These are phyloP conservation scores for Tilletiopsis washingtonensis DNA, from an alignment of 1,284 basidiomycete genomes.

Conservation along the genomic window DNA sequence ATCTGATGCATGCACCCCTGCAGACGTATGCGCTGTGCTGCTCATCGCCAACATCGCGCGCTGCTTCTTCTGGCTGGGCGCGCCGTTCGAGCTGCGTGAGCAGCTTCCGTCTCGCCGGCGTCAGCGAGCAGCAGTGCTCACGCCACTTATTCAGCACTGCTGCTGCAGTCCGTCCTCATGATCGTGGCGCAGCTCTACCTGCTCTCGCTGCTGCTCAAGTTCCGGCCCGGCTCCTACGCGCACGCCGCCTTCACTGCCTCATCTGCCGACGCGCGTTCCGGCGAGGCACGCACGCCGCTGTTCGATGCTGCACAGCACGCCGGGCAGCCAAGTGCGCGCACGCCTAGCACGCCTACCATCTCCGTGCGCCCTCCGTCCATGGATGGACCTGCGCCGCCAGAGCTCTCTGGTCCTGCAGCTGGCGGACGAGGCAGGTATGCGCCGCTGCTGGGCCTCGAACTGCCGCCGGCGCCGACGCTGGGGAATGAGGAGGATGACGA, in stretches of 20 bases:
- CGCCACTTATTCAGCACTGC: slow-evolving; percentile 53
- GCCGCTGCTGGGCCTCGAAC: slow-evolving; percentile 6
- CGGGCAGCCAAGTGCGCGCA: no score
- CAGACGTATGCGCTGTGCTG: slow-evolving; percentile 32
- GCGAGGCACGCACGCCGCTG: background rate
- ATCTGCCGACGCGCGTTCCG: slow-evolving; percentile 3
- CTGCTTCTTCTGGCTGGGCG: slow-evolving; percentile 65
- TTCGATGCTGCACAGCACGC: slow-evolving; percentile 7
- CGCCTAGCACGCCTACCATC: background rate
- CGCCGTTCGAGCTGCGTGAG: slow-evolving; percentile 61
- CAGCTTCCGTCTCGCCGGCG: no score
- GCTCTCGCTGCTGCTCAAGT: slow-evolving; percentile 52
- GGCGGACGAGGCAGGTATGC: slow-evolving; percentile 5
- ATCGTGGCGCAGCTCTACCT: slow-evolving; percentile 52
- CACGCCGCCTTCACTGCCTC: slow-evolving; percentile 10
- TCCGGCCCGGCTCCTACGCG: slow-evolving; percentile 34
- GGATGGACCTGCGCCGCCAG: no score
- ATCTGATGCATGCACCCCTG: no score
- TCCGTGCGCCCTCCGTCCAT: background rate
- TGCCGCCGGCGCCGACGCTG: slow-evolving; percentile 9
- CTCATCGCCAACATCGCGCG: slow-evolving; percentile 36
- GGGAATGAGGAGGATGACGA: slow-evolving; percentile 7
- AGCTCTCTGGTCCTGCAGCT: no score
- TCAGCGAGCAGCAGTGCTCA: slow-evolving; percentile 55
- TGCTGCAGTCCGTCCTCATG: slow-evolving; percentile 45